Percentiles rank a stretch among this genome's conserved stretches.
Conservation (phyloP, 2,329 filamentous ascomycete genomes). For the Phymatotrichopsis omnivora region DNA sequence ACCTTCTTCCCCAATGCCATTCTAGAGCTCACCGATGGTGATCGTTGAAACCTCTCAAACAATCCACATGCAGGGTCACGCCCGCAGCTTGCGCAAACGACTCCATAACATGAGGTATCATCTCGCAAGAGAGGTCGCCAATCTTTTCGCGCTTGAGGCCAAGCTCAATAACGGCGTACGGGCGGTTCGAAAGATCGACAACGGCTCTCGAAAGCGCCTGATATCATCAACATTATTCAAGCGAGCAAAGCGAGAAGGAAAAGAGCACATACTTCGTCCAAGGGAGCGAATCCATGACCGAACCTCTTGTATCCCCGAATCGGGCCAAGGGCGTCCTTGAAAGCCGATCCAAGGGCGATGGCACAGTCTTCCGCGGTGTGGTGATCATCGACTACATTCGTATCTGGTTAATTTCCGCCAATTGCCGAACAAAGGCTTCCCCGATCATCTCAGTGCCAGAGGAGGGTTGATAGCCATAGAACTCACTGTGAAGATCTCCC, state of each 20-base stretch:
- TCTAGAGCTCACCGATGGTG: too few relatives aligned
- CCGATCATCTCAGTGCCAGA: too few relatives aligned
- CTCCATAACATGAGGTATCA: conserved; percentile 92
- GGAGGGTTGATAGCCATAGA: too few relatives aligned
- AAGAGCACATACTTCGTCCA: conserved; percentile 62
- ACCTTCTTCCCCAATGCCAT: too few relatives aligned
- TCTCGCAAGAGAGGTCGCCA: conserved; percentile 85
- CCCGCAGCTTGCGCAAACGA: conserved; percentile 86
- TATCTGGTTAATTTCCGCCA: too few relatives aligned
- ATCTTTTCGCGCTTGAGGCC: conserved; percentile 86
- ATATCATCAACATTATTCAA: neutral
- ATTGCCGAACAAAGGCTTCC: too few relatives aligned
- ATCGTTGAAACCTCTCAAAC: conserved; percentile 81
- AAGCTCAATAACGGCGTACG: conserved; percentile 72
- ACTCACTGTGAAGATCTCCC: conserved; percentile 77
- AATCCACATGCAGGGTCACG: conserved; percentile 92
- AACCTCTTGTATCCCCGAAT: conserved; percentile 79
- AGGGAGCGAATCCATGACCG: conserved; percentile 80
- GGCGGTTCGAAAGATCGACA: conserved; percentile 87
- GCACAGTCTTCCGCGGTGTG: conserved; percentile 95
- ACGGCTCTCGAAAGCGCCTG: conserved; percentile 72
- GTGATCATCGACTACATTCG: conserved; percentile 75
- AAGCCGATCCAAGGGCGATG: conserved; percentile 78
- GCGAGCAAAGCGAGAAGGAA: neutral
- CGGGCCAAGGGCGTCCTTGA: conserved; percentile 66